Base-by-base conservation (phyloP, 2,329 filamentous ascomycete species). In the Paramyrothecium sp. region DNA sequence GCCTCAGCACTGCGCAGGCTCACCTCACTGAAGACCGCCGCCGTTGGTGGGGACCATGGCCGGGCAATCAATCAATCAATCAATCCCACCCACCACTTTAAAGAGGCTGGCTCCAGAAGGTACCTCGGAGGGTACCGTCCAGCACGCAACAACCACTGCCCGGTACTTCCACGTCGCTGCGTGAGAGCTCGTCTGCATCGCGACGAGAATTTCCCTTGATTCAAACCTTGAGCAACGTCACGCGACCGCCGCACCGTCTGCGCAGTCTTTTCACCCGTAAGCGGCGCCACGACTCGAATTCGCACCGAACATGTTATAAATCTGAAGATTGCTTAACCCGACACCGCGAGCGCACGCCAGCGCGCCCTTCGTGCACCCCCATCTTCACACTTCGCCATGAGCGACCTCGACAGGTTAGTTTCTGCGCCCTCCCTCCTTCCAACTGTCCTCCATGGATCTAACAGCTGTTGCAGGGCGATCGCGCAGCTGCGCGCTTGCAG, bases 401-500 rank as follows among this genome's bases (percentile, higher is more conserved):
- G 93, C 77, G 92, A 98, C 75, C 85, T 98, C 69, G 95, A 98
- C 79, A 90, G 87, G 93, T 96, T 82, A 65, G 79, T 56, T 55
- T 51, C 54, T 26, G 30, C 33, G 17, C 41, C 26, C 34, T 19
- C 26, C 38, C 26, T 26, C 41, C 20, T 34, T 8, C n/a, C 54
- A 55, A n/a, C n/a, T n/a, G n/a, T n/a, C n/a, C 30, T 50, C 56
- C 17, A 21, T 44, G 49, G 56, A 4, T 30, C 62, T 63, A 58
- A 66, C 54, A 3, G 44, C 17, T 20, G 55, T 49, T 54, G 20
- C 57, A 97, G 94, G 78, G 93, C 93, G 58, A 99, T 99, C 71
- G 90, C 91, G 73, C 93, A 97, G 76, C 83, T 99, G 71, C 92
- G 95, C 80, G 90, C 92, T 71, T 99, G 95, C 77, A 91, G 93